A percentile compares a stretch with the other conserved stretches of the same genome.
phyloP scores from a whole-genome alignment of 768 basidiomycete species.

The Leccinum longicurvipes region DNA sequence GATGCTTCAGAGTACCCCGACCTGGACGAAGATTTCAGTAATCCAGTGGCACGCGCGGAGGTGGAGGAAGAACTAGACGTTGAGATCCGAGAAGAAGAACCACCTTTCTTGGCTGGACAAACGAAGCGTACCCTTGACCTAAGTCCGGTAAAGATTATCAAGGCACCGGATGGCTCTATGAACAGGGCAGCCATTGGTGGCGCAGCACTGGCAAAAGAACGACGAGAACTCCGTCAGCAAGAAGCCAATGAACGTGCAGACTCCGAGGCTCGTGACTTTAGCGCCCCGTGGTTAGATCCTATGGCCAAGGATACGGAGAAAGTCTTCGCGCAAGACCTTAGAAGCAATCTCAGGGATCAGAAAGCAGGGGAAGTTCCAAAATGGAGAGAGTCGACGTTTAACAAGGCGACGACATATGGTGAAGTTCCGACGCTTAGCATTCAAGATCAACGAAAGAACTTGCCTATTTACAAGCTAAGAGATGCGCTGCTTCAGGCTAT shows the following conservation, averaged over 20 bases:
- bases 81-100: conserved; percentile 95
- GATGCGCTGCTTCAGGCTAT: conserved; percentile 90
- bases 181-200: conserved; percentile 95
- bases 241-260: conserved; percentile 94
- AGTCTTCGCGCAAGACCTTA: conserved; percentile 90
- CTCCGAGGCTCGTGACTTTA: conserved; percentile 92
- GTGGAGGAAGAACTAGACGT: conserved; percentile 97
- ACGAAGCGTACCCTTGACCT: conserved; percentile 94
- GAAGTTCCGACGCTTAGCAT: conserved; percentile 88
- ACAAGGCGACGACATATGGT: conserved; percentile 94
- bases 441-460: conserved; percentile 85
- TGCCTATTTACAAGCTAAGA: conserved; percentile 95
- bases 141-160: conserved; percentile 96
- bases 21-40: conserved; percentile 79
- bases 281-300: conserved; percentile 95
- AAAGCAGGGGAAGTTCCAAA: conserved; percentile 78
- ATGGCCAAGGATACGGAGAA: conserved; percentile 88
- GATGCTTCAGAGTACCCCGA: conserved; percentile 93
- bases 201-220: conserved; percentile 90
- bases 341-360: conserved; percentile 78
- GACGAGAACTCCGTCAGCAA: conserved; percentile 90
- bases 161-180: conserved; percentile 95
- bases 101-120: conserved; percentile 93
- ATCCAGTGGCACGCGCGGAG: conserved; percentile 75
- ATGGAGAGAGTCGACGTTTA: conserved; percentile 91